Percentiles rank a stretch among this genome's conserved stretches.
phyloP scores from a whole-genome alignment of 2,329 filamentous ascomycete genomes.

The Onygena corvina region DNA sequence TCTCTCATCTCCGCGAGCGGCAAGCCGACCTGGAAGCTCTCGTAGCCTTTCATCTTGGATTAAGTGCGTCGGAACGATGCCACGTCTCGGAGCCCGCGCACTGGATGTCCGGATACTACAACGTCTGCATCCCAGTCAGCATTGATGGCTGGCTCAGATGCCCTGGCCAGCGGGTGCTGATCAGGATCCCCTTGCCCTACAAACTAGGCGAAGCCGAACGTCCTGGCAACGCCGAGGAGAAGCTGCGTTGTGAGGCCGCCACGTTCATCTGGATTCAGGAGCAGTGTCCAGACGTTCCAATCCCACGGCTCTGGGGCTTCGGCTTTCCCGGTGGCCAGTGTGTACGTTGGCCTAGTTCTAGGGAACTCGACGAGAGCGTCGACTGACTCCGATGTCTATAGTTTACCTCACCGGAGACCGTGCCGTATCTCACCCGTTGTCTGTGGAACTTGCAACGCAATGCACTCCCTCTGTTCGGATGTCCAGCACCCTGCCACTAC shows the following conservation, averaged over 20 bases:
- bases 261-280: conserved; percentile 12
- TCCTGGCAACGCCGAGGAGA: conserved; percentile 11
- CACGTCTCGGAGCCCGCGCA: conserved; percentile 4
- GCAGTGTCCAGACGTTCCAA: conserved; percentile 13
- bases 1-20: too few relatives aligned
- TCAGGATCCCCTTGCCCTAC: conserved; percentile 11
- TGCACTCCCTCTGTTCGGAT: background rate
- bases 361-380: background rate
- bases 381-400: background rate
- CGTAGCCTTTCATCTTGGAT: conserved; percentile 11
- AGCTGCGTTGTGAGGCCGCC: conserved; percentile 14
- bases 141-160: background rate
- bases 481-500: background rate
- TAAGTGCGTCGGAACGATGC: conserved; percentile 8
- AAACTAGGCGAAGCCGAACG: conserved; percentile 5
- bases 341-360: conserved; percentile 8
- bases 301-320: conserved; percentile 14
- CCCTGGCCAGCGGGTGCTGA: conserved; percentile 1
- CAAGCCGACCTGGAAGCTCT: too few relatives aligned
- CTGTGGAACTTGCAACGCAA: background rate
- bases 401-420: background rate
- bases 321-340: conserved; percentile 19
- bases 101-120: conserved; percentile 17
- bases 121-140: conserved; percentile 15
- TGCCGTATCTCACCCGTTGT: background rate